Evolutionary conservation across 495 filamentous ascomycete species (phyloP), one percentile per base, ranked within the genome.

Genomic region (Parathielavia appendiculata): DNA sequence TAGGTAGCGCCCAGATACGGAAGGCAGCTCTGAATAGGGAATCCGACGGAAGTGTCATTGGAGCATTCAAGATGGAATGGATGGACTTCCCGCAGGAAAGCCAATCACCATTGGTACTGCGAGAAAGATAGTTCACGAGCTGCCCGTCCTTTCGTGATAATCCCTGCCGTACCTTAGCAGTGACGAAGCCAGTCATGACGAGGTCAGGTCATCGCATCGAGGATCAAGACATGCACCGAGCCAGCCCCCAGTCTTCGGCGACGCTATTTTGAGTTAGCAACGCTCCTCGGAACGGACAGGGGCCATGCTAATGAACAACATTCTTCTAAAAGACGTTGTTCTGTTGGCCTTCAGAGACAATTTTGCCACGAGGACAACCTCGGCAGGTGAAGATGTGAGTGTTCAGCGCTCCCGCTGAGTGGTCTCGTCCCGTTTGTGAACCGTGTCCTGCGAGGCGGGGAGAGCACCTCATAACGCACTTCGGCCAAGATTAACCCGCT

Each of bases 21-120:
- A 41, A 30, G 38, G 38, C 36, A 38, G 51, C 36, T 19, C 51
- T 53, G 51, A 38, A 54, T 45, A 35, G 52, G 52, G 40, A 54
- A 44, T 39, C 52, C 52, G 39, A 44, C 23, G 51, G 38, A 39
- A 32, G 13, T 12, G 12, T 32, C 35, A 54, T 54, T 43, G 51
- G 38, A 54, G 32, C 4, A 30, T 17, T 17, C 6, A 12, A 17
- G 34, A 30, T 12, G 13, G 30, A 14, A 22, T 8, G 7, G 9
- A 20, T 38, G 48, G 17, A n/a, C n/a, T n/a, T n/a, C n/a, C n/a
- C n/a, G n/a, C n/a, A n/a, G n/a, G n/a, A n/a, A n/a, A n/a, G 6
- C 26, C 26, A 30, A 6, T 6, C 26, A 30, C 26, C 26, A 30
- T 30, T 30, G 26, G 26, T 6, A 6, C 26, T 2, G 26, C 26